phyloP scores from a whole-genome alignment of 2,329 filamentous ascomycete genomes.

The Trichoderma harzianum region DNA sequence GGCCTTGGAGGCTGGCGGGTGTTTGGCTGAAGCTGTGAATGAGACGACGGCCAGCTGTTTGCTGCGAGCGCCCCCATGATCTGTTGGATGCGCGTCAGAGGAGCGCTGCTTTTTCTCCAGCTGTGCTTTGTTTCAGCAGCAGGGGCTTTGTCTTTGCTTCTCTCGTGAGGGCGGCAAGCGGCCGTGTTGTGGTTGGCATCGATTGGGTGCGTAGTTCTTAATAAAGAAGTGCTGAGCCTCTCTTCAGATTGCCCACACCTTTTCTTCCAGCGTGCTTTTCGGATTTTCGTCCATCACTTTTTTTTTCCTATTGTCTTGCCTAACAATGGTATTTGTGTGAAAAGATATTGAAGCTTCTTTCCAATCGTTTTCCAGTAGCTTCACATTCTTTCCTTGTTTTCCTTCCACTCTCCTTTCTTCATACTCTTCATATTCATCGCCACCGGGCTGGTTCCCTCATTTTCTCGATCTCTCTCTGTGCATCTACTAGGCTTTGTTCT shows the following conservation, averaged over 20 bases:
- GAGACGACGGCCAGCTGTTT: neutral
- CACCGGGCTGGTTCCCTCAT: constrained; percentile 18
- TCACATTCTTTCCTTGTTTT: constrained; percentile 17
- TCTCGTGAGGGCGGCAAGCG: constrained; percentile 14
- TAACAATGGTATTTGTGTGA: constrained; percentile 30
- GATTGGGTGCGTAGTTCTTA: constrained; percentile 9
- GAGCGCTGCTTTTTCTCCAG: neutral
- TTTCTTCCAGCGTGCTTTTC: neutral
- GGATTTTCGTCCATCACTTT: constrained; percentile 16
- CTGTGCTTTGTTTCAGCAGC: neutral
- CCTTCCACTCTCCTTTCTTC: constrained; percentile 15
- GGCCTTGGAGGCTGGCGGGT: neutral
- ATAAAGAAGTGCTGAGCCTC: constrained; percentile 18
- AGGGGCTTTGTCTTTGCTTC: neutral
- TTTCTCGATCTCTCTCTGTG: neutral
- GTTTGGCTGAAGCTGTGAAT: neutral
- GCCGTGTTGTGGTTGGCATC: neutral
- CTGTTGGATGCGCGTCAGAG: neutral
- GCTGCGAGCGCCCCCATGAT: neutral
- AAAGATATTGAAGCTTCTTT: constrained; percentile 22
- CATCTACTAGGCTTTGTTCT: neutral
- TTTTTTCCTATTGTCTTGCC: constrained; percentile 11
- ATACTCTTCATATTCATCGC: constrained; percentile 5
- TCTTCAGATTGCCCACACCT: neutral
- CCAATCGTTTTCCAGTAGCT: constrained; percentile 22